Evolutionary conservation across 1,284 basidiomycete genomes (phyloP).

Genomic region (Grifola frondosa): DNA sequence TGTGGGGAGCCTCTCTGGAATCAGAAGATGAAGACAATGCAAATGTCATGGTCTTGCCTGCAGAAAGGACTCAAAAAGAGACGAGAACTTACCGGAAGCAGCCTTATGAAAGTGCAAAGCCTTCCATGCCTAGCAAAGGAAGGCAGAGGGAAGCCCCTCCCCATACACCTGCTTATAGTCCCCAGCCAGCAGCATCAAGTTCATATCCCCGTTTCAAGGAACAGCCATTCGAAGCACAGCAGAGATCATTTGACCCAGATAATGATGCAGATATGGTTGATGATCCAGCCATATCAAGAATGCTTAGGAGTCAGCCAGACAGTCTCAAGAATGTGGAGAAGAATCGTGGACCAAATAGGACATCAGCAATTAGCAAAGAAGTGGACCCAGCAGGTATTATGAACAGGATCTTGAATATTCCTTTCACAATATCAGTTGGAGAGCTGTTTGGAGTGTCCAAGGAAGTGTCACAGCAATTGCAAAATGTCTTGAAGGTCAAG

Average conservation of each 20-base stretch:
- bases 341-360: not conserved
- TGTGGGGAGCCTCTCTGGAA: not conserved
- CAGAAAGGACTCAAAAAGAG: not conserved
- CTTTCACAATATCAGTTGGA: not conserved
- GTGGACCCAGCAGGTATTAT: conserved; percentile 1
- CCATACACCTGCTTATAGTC: not conserved
- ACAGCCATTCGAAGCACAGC: not conserved
- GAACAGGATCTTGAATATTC: not conserved
- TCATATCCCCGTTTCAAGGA: not conserved
- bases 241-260: not conserved
- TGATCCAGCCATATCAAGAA: not conserved
- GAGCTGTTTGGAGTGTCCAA: conserved; percentile 1
- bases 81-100: conserved; percentile 3
- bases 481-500: conserved; percentile 1
- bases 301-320: not conserved
- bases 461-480: not conserved
- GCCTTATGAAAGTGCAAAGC: not conserved
- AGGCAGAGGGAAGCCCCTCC: conserved; percentile 4
- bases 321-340: not conserved
- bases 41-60: conserved; percentile 1
- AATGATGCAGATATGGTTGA: conserved; percentile 1
- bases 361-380: not conserved
- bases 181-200: not conserved
- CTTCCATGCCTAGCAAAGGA: not conserved
- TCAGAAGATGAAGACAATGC: conserved; percentile 1